phyloP scores from a whole-genome alignment of 495 filamentous ascomycete genomes.

The Tuber calosporum region DNA sequence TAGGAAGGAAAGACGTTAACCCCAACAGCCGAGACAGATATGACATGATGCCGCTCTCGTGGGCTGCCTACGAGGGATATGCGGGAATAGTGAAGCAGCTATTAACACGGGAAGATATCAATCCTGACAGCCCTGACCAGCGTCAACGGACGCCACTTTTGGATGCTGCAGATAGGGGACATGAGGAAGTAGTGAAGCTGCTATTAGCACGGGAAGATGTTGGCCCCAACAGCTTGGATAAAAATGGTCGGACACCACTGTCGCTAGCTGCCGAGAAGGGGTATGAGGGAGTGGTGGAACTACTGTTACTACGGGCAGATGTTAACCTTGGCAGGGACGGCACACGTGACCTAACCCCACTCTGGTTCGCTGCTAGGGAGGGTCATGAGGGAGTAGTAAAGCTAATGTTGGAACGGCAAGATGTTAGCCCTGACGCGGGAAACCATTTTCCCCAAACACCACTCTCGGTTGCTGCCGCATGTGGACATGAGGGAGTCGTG shows the following conservation, averaged over 20 bases:
- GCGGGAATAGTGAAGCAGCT: slow-evolving; percentile 39
- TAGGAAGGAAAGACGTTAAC: slow-evolving; percentile 33
- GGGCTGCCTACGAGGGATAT: slow-evolving; percentile 44
- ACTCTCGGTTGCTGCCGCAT: slow-evolving; percentile 37
- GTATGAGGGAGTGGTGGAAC: slow-evolving; percentile 37
- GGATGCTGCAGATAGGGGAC: neutral
- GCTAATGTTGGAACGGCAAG: slow-evolving; percentile 33
- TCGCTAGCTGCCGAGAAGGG: slow-evolving; percentile 32
- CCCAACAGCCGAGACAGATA: slow-evolving; percentile 18
- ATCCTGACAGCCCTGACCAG: slow-evolving; percentile 9
- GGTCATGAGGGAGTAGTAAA: slow-evolving; percentile 39
- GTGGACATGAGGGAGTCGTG: slow-evolving; percentile 39
- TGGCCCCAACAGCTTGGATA: neutral
- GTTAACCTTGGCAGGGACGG: slow-evolving; percentile 5
- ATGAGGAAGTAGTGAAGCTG: neutral
- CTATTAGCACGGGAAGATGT: neutral
- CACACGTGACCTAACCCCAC: neutral
- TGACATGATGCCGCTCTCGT: slow-evolving; percentile 39
- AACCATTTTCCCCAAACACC: slow-evolving; percentile 13
- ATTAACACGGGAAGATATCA: slow-evolving; percentile 8
- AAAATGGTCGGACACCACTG: neutral
- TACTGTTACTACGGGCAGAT: slow-evolving; percentile 32
- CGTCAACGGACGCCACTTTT: slow-evolving; percentile 33
- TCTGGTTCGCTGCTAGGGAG: slow-evolving; percentile 25
- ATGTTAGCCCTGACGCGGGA: slow-evolving; percentile 8